Evolutionary conservation across 352 stramenopile genomes (phyloP).

Genomic region (Phytophthora brassicae): DNA sequence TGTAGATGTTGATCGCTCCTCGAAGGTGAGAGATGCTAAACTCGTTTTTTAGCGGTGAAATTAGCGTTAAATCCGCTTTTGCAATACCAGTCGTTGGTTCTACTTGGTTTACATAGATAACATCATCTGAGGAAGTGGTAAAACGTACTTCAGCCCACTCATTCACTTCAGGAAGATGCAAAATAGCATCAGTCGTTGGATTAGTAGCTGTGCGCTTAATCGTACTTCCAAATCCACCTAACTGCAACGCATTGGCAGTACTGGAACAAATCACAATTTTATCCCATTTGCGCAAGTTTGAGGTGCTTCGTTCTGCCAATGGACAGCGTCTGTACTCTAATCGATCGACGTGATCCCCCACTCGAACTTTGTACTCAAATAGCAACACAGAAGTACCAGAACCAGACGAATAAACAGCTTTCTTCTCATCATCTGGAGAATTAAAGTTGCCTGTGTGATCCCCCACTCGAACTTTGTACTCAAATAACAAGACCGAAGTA

Average conservation of each 20-base stretch:
- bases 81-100: constrained; percentile 35
- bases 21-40: constrained; percentile 47
- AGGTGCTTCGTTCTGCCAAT: constrained; percentile 27
- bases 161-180: constrained; percentile 67
- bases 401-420: constrained; percentile 46
- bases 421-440: constrained; percentile 11
- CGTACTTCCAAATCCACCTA: constrained; percentile 32
- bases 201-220: constrained; percentile 50
- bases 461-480: constrained; percentile 59
- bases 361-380: constrained; percentile 59
- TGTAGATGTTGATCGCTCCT: constrained; percentile 52
- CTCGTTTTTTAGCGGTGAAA: constrained; percentile 31
- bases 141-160: constrained; percentile 62
- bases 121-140: constrained; percentile 28
- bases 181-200: constrained; percentile 47
- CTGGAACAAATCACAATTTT: constrained; percentile 56
- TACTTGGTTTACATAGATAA: constrained; percentile 58
- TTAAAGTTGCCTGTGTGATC: constrained; percentile 22
- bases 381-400: constrained; percentile 38
- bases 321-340: constrained; percentile 63
- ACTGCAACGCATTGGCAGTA: constrained; percentile 47
- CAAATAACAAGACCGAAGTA: constrained; percentile 45
- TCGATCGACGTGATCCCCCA: constrained; percentile 54
- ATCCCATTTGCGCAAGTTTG: constrained; percentile 35
- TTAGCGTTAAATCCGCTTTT: constrained; percentile 1